Base-by-base conservation (phyloP, 2,329 filamentous ascomycete species). In the Myriosclerotinia curreyana region DNA sequence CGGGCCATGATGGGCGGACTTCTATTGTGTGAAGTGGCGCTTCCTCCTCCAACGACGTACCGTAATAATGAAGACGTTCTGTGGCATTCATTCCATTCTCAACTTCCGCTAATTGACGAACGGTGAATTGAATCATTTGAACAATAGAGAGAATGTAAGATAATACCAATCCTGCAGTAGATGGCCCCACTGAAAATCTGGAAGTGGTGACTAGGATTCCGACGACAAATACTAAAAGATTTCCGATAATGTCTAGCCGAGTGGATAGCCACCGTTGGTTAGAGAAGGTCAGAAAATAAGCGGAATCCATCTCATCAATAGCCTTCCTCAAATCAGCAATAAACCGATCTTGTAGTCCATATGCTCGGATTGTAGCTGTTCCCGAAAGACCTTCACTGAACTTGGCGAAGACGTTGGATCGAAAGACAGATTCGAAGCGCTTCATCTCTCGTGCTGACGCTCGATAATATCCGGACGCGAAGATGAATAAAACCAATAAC, bases 61-160 rank as follows among this genome's bases (percentile, higher is more conserved):
- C 93, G 75, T 98, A 98, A 79, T 96, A 92, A 74, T 92, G 87
- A 42, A 98, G 81, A 58, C 95, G 88, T 77, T 98, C 94, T 0
- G 96, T 95, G 0, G 93, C 88, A 75, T 97, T 98, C 94, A 98
- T 98, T 74, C 93, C 92, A 77, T 97, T 98, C 76, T 98, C 94
- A 11, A 98, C 92, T 76, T 97, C 94, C 34, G 94, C 94, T 9
- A 97, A 82, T 77, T 98, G 94, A 22, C 95, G 86, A 22, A 98
- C 91, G 0, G 92, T 94, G 76, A 97, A 97, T 74, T 97, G 94
- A 69, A 98, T 88, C 89, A 97, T 92, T 76, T 96, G 91, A 22
- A 96, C 92, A 72, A 97, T 96, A 17, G 89, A 85, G 22, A 99
- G 82, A 73, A 98, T 96, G 76, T 98, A 98, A 54, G 90, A 95